Base-by-base conservation (phyloP, 202 grass and related monocot species). In the Carex arenaria region DNA sequence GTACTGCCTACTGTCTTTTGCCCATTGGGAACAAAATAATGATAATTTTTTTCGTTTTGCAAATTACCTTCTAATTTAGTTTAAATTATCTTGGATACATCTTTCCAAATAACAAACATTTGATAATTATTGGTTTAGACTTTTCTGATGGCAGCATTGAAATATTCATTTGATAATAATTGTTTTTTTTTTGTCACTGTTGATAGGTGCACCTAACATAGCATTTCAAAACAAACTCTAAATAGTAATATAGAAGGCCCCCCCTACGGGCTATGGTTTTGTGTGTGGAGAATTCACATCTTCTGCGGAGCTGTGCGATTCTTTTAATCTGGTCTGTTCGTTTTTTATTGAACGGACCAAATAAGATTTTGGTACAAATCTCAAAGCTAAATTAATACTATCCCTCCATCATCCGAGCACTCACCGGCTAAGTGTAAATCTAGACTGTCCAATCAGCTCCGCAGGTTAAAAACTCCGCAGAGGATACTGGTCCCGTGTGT, bases 121-220 rank as follows among this genome's bases (percentile, higher is more conserved):
- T 8, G 26, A 26, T 26, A 26, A 26, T 26, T 26, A 26, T 26
- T 26, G 14, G 52, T 77, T 77, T 10, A 36, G 52, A 77, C 52
- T 34, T 76, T 10, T 77, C 7, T 7, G 30, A 77, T 55, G 1
- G 72, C 13, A 76, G 13, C 47, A 14, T 57, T 77, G 51, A 57
- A 32, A 77, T 2, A 47, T 34, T 57, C 3, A 57, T 77, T 59
- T 34, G 73, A 57, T 57, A n/a, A 55, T 55, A 45, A 10, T 23
- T 32, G 43, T 75, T 77, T 75, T 75, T 77, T 75, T 76, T 77
- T 57, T 34, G 2, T 57, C 51, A 55, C 18, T 23, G 28, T 57
- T 77, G 28, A 57, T 77, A 34, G 73, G 52, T 77, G 53, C 73
- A 77, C 51, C 73, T 57, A 56, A 77, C 73, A 36, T 19, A 57